phyloP scores from a whole-genome alignment of 2,329 filamentous ascomycete genomes.

The Cladophialophora immunda region DNA sequence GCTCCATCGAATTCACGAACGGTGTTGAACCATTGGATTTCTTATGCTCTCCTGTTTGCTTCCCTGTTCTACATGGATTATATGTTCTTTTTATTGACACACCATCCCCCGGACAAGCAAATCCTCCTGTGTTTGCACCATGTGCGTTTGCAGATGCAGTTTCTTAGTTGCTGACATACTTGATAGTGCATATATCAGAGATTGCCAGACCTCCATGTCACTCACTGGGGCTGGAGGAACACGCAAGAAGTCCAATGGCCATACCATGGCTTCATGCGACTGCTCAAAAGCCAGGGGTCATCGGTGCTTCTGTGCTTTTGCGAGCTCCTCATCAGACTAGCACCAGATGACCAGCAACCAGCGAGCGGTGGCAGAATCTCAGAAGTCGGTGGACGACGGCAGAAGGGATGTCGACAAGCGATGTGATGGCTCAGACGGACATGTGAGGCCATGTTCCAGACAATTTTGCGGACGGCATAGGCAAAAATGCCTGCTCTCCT shows the following conservation, averaged over 20 bases:
- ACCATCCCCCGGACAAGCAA: too few relatives aligned
- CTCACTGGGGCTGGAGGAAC: neutral
- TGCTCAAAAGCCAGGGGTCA: neutral
- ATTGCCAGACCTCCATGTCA: neutral
- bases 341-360: neutral
- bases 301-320: neutral
- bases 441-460: neutral
- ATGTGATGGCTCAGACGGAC: neutral
- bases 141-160: neutral
- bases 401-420: neutral
- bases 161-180: neutral
- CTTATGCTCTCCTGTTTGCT: conserved; percentile 13
- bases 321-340: neutral
- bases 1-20: conserved; percentile 20
- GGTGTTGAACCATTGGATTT: conserved; percentile 19
- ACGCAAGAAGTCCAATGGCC: neutral
- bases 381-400: neutral
- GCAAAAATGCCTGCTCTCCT: neutral
- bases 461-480: neutral
- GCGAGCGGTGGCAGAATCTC: neutral
- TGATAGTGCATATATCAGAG: neutral
- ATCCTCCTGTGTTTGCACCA: neutral
- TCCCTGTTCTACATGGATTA: neutral
- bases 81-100: too few relatives aligned
- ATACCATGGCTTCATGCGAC: neutral